Percentiles rank a stretch among this genome's conserved stretches.
Conservation (phyloP, 139 green algal species). For the Dunaliella primolecta region DNA sequence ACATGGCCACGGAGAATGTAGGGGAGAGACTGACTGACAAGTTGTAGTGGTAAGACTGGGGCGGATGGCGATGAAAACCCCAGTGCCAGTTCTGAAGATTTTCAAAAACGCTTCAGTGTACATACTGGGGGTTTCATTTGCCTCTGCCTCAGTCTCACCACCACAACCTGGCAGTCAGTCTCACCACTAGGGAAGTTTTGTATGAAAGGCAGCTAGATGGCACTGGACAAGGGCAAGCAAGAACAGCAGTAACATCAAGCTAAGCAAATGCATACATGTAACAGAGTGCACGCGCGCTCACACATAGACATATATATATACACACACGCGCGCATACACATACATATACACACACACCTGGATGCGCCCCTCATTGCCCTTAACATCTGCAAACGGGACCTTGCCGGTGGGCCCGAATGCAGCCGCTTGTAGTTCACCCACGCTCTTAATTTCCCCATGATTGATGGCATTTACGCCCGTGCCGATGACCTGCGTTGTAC, state of each 20-base stretch:
- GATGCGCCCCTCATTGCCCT: slow-evolving; percentile 21
- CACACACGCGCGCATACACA: neutral
- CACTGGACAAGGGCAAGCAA: neutral
- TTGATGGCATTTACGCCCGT: neutral
- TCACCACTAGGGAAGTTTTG: neutral
- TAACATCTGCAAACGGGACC: slow-evolving; percentile 21
- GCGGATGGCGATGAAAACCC: neutral
- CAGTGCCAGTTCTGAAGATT: neutral
- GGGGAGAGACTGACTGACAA: no score
- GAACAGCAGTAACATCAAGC: neutral
- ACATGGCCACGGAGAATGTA: no score
- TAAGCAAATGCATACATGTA: neutral
- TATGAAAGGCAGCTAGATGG: neutral
- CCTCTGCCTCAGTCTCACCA: no score
- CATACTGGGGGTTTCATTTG: no score
- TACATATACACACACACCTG: slow-evolving; percentile 25
- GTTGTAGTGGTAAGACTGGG: no score
- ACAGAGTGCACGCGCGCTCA: neutral
- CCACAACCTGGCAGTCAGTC: neutral
- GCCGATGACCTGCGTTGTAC: neutral
- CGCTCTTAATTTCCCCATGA: neutral
- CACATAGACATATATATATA: neutral
- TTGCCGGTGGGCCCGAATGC: neutral
- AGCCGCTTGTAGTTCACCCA: neutral
- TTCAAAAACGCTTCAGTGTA: neutral